A percentile compares a stretch with the other conserved stretches of the same genome.
phyloP scores from a whole-genome alignment of 352 stramenopile genomes.

The Discostella stelligera region DNA sequence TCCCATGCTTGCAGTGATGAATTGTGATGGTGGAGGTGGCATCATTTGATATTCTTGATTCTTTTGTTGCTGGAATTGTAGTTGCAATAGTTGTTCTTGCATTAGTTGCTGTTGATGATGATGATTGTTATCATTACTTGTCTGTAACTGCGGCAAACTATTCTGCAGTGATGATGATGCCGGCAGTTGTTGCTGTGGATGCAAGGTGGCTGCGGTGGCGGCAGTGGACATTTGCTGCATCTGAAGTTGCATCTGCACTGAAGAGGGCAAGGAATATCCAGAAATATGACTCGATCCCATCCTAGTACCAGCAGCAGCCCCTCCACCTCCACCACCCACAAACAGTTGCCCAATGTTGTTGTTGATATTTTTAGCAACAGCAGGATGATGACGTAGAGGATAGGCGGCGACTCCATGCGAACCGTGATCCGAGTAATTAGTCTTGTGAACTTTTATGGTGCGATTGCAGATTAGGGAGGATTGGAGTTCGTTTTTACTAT shows the following conservation, averaged over 20 bases:
- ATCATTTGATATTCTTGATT: conserved; percentile 27
- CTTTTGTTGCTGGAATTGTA: conserved; percentile 26
- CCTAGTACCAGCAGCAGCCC: background rate
- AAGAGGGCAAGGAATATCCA: background rate
- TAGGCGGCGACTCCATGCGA: conserved; percentile 38
- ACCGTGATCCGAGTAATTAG: conserved; percentile 52
- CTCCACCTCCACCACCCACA: background rate
- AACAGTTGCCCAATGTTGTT: background rate
- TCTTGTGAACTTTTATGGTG: conserved; percentile 64
- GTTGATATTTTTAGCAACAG: background rate
- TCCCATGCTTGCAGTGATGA: background rate
- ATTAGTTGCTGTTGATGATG: conserved; percentile 9
- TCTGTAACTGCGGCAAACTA: conserved; percentile 3
- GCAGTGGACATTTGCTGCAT: conserved; percentile 26
- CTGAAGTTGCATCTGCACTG: conserved; percentile 34
- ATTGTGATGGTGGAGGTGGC: conserved; percentile 11
- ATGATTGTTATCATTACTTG: background rate
- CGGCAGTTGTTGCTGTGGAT: background rate
- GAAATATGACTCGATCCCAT: background rate
- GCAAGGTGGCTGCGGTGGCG: background rate
- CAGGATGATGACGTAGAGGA: conserved; percentile 4
- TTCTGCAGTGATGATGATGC: conserved; percentile 4
- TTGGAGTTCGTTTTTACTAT: conserved; percentile 11
- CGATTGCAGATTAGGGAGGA: conserved; percentile 44
- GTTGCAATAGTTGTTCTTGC: conserved; percentile 14